These are phyloP conservation scores for Microbotryum lychnidis-dioicae DNA, from an alignment of 1,284 basidiomycete species.

Conservation along the genomic window DNA sequence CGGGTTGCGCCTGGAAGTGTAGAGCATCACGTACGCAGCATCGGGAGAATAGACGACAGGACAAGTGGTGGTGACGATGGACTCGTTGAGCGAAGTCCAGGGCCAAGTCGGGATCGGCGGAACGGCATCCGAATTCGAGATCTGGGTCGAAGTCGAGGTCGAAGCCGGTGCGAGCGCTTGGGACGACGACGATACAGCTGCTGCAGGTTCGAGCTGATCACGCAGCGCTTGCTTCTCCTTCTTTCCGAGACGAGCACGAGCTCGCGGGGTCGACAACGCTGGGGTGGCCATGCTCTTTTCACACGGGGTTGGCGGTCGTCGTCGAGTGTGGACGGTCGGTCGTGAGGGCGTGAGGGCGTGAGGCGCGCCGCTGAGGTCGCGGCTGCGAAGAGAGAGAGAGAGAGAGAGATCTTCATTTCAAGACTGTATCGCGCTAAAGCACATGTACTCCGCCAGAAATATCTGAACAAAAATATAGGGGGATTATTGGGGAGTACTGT, in stretches of 20 bases:
- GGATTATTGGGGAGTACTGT: no score
- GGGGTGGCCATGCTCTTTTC: no score
- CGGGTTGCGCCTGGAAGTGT: no score
- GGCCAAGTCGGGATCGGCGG: neutral
- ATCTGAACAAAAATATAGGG: no score
- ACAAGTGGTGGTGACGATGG: conserved; percentile 1
- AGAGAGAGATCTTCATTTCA: no score
- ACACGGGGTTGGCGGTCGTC: no score
- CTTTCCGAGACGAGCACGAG: neutral
- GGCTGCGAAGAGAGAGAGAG: no score
- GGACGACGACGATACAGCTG: conserved; percentile 8
- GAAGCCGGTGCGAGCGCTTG: neutral
- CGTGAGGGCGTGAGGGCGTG: no score
- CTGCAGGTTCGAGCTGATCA: neutral
- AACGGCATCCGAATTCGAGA: neutral
- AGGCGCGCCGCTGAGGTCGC: no score
- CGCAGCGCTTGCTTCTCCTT: conserved; percentile 2
- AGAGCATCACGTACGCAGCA: conserved; percentile 7
- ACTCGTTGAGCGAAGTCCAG: conserved; percentile 13
- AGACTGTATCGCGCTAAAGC: no score
- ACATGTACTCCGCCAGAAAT: no score
- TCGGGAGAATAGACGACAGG: conserved; percentile 24
- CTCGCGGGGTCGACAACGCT: neutral
- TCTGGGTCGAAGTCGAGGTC: neutral
- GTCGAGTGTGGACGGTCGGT: no score